These are phyloP conservation scores for Collybia mongolica DNA, from an alignment of 768 basidiomycete species.

Conservation along the genomic window DNA sequence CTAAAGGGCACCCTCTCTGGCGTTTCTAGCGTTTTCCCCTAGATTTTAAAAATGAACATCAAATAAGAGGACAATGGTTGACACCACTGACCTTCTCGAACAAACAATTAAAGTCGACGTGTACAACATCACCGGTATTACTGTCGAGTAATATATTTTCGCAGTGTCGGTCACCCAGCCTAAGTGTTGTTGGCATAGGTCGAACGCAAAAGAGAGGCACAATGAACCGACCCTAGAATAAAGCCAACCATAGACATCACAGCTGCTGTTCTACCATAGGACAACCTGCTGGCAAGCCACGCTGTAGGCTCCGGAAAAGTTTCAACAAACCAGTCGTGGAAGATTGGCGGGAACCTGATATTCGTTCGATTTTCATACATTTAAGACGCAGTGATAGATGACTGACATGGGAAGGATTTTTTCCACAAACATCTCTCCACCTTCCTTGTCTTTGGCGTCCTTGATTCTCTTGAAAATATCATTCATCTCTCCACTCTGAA, in stretches of 20 bases:
- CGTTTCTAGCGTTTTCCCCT: constrained; percentile 82
- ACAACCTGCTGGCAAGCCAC: constrained; percentile 87
- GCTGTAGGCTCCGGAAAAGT: constrained; percentile 96
- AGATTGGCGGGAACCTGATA: constrained; percentile 74
- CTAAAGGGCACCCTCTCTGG: constrained; percentile 94
- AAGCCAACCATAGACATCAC: constrained; percentile 99
- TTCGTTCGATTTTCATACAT: neutral
- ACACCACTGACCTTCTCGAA: constrained; percentile 78
- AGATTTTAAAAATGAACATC: neutral
- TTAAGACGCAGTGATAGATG: neutral
- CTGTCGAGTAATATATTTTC: constrained; percentile 95
- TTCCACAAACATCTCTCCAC: constrained; percentile 46
- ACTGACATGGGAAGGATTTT: constrained; percentile 60
- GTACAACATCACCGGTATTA: constrained; percentile 87
- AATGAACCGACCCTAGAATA: constrained; percentile 75
- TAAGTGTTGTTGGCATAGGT: constrained; percentile 24
- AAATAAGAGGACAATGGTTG: neutral
- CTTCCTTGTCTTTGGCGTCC: constrained; percentile 45
- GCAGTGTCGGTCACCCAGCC: constrained; percentile 96
- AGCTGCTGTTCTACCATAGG: constrained; percentile 86
- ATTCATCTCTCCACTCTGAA: constrained; percentile 44
- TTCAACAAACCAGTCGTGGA: constrained; percentile 97
- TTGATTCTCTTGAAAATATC: constrained; percentile 51
- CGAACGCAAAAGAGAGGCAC: neutral
- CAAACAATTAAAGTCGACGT: constrained; percentile 97